Evolutionary conservation across 345 rosid species (phyloP).

Genomic region (Angophora floribunda): DNA sequence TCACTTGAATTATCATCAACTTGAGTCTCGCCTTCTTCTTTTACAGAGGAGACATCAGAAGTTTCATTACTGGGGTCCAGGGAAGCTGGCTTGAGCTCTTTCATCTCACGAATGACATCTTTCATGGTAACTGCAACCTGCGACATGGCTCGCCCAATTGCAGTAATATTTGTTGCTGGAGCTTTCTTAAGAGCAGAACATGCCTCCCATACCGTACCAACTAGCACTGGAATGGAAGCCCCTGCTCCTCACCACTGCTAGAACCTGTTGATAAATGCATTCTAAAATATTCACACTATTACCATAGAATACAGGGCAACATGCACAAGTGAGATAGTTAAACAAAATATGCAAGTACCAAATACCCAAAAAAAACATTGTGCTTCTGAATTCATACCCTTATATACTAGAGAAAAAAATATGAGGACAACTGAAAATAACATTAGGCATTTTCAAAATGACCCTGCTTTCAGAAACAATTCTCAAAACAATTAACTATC

Average conservation of each 20-base stretch:
- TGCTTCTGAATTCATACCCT: neutral
- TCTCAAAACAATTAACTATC: neutral
- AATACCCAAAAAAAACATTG: neutral
- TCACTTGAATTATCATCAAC: constrained; percentile 15
- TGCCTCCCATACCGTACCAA: constrained; percentile 86
- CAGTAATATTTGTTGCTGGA: constrained; percentile 64
- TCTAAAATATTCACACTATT: neutral
- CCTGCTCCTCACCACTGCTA: constrained; percentile 21
- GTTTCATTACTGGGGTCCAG: constrained; percentile 16
- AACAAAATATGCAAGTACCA: neutral
- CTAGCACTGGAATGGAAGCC: constrained; percentile 42
- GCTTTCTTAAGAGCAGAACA: constrained; percentile 76
- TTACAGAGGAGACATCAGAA: constrained; percentile 10
- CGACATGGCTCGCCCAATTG: constrained; percentile 77
- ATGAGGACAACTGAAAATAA: neutral
- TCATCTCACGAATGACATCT: constrained; percentile 95
- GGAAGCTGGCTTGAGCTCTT: constrained; percentile 72
- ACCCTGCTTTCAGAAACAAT: neutral
- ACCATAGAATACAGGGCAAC: neutral
- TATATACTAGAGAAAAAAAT: neutral
- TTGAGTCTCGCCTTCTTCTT: constrained; percentile 4
- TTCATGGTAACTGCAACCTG: constrained; percentile 80
- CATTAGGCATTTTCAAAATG: neutral
- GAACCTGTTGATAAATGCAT: constrained; percentile 31
- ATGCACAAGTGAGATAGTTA: neutral